A percentile compares a stretch with the other conserved stretches of the same genome.
Conservation (phyloP, 345 rosid species). For the Moricandia moricandioides region DNA sequence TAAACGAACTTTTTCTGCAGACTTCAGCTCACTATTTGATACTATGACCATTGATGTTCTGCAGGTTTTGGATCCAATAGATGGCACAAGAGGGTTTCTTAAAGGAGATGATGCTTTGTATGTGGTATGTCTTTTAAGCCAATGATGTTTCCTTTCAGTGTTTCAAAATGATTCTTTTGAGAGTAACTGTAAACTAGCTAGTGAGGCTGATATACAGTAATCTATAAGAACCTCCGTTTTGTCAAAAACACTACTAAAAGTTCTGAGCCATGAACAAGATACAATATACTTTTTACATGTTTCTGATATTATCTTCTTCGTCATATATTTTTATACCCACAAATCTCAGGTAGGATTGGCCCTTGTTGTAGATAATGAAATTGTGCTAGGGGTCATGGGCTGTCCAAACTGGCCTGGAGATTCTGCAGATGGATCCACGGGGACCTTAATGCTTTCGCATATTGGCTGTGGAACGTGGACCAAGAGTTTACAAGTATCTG, state of each 20-base stretch:
- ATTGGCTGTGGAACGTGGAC: slow-evolving; percentile 83
- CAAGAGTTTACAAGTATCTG: slow-evolving; percentile 42
- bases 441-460: slow-evolving; percentile 72
- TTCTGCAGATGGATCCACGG: slow-evolving; percentile 35
- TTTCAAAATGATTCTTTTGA: background rate
- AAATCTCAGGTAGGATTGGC: slow-evolving; percentile 81
- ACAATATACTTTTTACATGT: background rate
- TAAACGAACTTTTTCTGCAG: background rate
- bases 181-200: background rate
- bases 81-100: slow-evolving; percentile 82
- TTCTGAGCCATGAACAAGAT: background rate
- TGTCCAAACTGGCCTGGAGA: slow-evolving; percentile 78
- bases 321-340: slow-evolving; percentile 19
- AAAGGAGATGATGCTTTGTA: slow-evolving; percentile 72
- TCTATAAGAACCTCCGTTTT: background rate
- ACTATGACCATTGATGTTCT: slow-evolving; percentile 11
- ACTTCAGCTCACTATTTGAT: background rate
- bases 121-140: slow-evolving; percentile 55
- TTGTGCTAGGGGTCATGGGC: slow-evolving; percentile 80
- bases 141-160: background rate
- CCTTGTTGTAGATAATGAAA: slow-evolving; percentile 79
- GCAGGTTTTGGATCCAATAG: slow-evolving; percentile 89
- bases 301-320: slow-evolving; percentile 9
- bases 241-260: background rate
- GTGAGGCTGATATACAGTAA: background rate